These are phyloP conservation scores for Paecilomyces dactylethromorphus DNA, from an alignment of 2,329 filamentous ascomycete species.

Conservation along the genomic window DNA sequence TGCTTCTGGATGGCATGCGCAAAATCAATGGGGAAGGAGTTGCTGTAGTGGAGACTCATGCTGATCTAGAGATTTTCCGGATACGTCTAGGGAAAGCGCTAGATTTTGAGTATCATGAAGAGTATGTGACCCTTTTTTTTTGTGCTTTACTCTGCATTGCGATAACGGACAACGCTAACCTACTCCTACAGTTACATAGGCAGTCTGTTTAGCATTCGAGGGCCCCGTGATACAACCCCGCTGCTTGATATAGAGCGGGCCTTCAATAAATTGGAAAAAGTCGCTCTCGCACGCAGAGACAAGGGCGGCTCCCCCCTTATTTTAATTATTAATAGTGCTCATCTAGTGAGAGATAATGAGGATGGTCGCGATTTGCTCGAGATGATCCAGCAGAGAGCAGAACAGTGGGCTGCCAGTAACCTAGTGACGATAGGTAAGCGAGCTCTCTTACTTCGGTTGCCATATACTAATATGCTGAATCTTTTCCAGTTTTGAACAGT, in stretches of 20 bases:
- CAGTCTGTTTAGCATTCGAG: conserved; percentile 88
- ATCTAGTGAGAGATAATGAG: conserved; percentile 84
- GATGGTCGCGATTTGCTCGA: conserved; percentile 91
- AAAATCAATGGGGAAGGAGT: conserved; percentile 84
- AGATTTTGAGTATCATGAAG: conserved; percentile 95
- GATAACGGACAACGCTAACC: conserved; percentile 5
- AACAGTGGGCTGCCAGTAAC: conserved; percentile 91
- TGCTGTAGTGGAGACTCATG: conserved; percentile 94
- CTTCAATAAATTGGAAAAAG: conserved; percentile 96
- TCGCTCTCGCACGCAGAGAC: conserved; percentile 63
- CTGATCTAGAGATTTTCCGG: conserved; percentile 90
- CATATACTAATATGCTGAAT: background rate
- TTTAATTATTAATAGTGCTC: conserved; percentile 91
- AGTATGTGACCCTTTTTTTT: conserved; percentile 50
- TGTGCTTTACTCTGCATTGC: background rate
- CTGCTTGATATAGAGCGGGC: conserved; percentile 92
- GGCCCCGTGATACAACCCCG: conserved; percentile 84
- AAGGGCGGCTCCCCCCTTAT: conserved; percentile 64
- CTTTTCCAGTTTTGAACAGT: conserved; percentile 74
- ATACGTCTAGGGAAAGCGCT: conserved; percentile 87
- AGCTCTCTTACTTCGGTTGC: background rate
- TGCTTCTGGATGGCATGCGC: conserved; percentile 92
- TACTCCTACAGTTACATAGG: conserved; percentile 56
- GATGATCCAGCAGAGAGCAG: conserved; percentile 87
- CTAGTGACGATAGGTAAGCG: conserved; percentile 63